Percentiles rank a stretch among this genome's conserved stretches.
Conservation (phyloP, 129 eudicot species). For the Apium graveolens region DNA sequence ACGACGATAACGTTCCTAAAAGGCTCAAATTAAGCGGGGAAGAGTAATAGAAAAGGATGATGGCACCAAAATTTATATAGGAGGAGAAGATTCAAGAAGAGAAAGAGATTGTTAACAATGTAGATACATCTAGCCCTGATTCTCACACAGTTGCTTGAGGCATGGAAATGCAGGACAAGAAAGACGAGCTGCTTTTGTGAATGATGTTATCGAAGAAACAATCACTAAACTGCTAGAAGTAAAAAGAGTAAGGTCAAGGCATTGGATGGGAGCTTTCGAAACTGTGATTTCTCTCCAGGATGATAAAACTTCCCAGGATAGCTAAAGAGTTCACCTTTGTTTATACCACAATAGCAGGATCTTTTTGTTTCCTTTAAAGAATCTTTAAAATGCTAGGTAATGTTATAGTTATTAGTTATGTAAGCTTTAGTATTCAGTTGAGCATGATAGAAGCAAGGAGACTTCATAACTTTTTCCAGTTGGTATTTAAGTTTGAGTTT, state of each 20-base stretch:
- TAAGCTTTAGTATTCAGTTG: not conserved
- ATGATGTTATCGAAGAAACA: constrained; percentile 77
- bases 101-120: constrained; percentile 17
- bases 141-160: constrained; percentile 49
- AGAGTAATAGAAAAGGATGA: constrained; percentile 24
- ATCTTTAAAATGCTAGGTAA: not conserved
- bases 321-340: not conserved
- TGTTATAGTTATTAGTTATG: not conserved
- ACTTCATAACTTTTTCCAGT: not conserved
- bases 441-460: not conserved
- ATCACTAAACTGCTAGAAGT: constrained; percentile 67
- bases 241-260: constrained; percentile 90
- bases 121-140: constrained; percentile 7
- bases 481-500: no score
- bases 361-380: not conserved
- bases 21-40: constrained; percentile 50
- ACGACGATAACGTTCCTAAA: constrained; percentile 38
- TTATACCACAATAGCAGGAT: not conserved
- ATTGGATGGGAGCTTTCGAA: constrained; percentile 98
- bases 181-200: constrained; percentile 60
- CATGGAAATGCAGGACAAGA: constrained; percentile 54
- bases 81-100: constrained; percentile 37
- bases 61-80: constrained; percentile 20
- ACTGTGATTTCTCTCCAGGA: constrained; percentile 79
- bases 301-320: constrained; percentile 19